Evolutionary conservation across 768 basidiomycete species (phyloP).

Genomic region (Kwoniella mangroviensis): DNA sequence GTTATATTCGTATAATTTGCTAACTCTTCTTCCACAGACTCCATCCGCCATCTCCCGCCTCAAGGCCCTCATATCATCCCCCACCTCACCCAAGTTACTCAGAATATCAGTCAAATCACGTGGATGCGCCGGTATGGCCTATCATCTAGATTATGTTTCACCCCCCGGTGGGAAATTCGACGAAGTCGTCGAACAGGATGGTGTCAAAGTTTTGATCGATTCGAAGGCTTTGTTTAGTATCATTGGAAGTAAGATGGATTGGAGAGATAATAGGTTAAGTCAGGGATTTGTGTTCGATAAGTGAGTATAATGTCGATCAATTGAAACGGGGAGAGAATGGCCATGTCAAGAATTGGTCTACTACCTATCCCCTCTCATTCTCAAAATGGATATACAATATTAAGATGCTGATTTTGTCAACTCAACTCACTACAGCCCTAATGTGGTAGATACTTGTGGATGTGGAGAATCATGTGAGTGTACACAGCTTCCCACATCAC

Average conservation of each 20-base stretch:
- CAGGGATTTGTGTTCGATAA: conserved; percentile 54
- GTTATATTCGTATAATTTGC: too few relatives aligned
- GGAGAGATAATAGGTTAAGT: conserved; percentile 89
- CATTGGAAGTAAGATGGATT: conserved; percentile 99
- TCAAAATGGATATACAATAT: too few relatives aligned
- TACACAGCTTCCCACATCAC: too few relatives aligned
- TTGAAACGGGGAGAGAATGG: too few relatives aligned
- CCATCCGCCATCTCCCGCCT: conserved; percentile 76
- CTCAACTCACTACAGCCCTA: conserved; percentile 39
- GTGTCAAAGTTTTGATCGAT: conserved; percentile 90
- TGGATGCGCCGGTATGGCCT: conserved; percentile 88
- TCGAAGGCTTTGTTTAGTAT: conserved; percentile 96
- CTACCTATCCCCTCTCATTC: too few relatives aligned
- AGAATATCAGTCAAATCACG: conserved; percentile 96
- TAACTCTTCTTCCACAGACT: conserved; percentile 64
- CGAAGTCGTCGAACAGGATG: conserved; percentile 95
- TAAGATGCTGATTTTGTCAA: neutral
- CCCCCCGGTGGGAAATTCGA: conserved; percentile 80
- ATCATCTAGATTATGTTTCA: conserved; percentile 89
- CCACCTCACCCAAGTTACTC: conserved; percentile 81
- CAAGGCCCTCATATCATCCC: conserved; percentile 69
- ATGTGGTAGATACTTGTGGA: conserved; percentile 52
- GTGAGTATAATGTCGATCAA: conserved; percentile 34
- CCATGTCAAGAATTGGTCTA: too few relatives aligned
- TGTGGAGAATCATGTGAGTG: conserved; percentile 54